Conservation (phyloP, 768 basidiomycete species). For the Suillus luteus region DNA sequence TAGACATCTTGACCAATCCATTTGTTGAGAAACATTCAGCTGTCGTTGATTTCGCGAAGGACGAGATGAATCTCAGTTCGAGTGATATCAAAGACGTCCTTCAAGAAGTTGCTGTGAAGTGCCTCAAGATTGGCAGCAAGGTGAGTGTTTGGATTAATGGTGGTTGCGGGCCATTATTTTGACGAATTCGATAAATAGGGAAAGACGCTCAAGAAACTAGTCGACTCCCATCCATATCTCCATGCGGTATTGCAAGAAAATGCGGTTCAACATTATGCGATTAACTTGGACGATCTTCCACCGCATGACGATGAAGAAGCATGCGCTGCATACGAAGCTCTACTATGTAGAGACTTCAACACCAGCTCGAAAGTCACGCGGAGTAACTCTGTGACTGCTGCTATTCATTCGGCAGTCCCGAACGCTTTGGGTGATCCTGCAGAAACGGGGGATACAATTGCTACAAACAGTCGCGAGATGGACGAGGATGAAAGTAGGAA, state of each 20-base stretch:
- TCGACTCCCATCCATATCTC: slow-evolving; percentile 44
- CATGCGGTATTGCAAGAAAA: slow-evolving; percentile 43
- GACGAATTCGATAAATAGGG: slow-evolving; percentile 43
- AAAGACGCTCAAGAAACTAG: slow-evolving; percentile 61
- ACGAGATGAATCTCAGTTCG: slow-evolving; percentile 43
- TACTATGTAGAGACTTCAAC: slow-evolving; percentile 57
- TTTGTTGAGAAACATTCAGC: slow-evolving; percentile 62
- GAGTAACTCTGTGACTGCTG: slow-evolving; percentile 10
- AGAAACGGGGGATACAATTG: slow-evolving; percentile 15
- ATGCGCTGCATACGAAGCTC: slow-evolving; percentile 47
- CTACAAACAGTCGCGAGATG: slow-evolving; percentile 18
- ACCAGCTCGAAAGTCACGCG: slow-evolving; percentile 28
- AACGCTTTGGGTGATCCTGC: background rate
- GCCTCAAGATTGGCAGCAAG: slow-evolving; percentile 62
- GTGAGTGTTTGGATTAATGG: slow-evolving; percentile 15
- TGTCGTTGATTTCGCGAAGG: slow-evolving; percentile 52
- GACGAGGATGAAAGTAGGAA: slow-evolving; percentile 22
- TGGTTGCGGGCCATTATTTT: background rate
- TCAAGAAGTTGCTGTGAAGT: slow-evolving; percentile 59
- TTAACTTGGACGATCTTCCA: slow-evolving; percentile 59
- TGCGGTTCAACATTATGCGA: slow-evolving; percentile 52
- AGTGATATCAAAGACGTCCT: slow-evolving; percentile 49
- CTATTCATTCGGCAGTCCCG: slow-evolving; percentile 1
- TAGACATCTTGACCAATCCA: slow-evolving; percentile 65
- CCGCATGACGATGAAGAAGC: slow-evolving; percentile 50